phyloP scores from a whole-genome alignment of 139 green algal species.

The Nannochloris sp. region DNA sequence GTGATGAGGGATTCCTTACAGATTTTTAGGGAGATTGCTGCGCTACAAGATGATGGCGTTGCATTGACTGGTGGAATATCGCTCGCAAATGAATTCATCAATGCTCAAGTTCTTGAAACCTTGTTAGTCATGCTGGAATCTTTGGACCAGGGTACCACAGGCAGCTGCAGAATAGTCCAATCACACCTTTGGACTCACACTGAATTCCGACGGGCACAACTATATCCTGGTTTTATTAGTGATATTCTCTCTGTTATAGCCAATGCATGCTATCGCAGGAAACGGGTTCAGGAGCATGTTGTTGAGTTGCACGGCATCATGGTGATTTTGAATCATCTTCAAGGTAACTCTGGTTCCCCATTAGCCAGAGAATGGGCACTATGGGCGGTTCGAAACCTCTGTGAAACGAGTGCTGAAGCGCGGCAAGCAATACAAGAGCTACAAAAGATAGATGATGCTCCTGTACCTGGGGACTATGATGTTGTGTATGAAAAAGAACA shows the following conservation, averaged over 20 bases:
- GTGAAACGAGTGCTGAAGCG: constrained; percentile 40
- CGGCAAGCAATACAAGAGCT: constrained; percentile 30
- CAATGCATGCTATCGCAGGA: constrained; percentile 35
- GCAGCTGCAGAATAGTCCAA: no score
- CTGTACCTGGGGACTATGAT: constrained; percentile 45
- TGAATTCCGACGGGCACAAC: not conserved
- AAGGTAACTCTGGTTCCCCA: constrained; percentile 52
- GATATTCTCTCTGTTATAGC: constrained; percentile 32
- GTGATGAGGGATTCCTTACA: constrained; percentile 24
- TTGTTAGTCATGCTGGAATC: constrained; percentile 29
- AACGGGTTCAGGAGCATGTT: constrained; percentile 34
- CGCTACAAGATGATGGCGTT: constrained; percentile 17
- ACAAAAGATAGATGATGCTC: constrained; percentile 31
- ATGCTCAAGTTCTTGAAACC: not conserved
- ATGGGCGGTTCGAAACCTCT: constrained; percentile 83
- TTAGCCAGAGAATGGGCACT: constrained; percentile 81
- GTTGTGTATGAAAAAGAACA: constrained; percentile 57
- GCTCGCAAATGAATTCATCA: constrained; percentile 7
- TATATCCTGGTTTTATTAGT: not conserved
- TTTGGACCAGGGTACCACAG: constrained; percentile 6
- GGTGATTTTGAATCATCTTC: constrained; percentile 52
- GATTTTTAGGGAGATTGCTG: constrained; percentile 18
- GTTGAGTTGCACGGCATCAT: constrained; percentile 34
- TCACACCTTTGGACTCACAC: not conserved
- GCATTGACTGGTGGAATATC: constrained; percentile 7